A percentile compares a stretch with the other conserved stretches of the same genome.
Evolutionary conservation across 352 stramenopile species (phyloP).

Genomic region (Phytophthora ohioensis): DNA sequence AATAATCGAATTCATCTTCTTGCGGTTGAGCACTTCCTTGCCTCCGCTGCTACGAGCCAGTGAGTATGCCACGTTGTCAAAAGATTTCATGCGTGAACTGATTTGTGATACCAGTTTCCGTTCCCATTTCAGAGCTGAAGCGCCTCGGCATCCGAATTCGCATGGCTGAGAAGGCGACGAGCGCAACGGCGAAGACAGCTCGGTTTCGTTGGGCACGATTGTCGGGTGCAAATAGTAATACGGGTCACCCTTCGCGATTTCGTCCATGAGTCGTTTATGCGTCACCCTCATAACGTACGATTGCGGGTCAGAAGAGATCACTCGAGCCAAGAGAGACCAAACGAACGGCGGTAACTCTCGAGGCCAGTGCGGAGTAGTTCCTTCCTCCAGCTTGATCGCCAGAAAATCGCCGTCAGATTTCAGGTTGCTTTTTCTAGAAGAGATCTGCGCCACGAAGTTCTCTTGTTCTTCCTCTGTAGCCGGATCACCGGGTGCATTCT

Average conservation of each 20-base stretch:
- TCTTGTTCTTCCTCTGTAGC: constrained; percentile 32
- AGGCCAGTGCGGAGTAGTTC: constrained; percentile 26
- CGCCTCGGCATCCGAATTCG: constrained; percentile 63
- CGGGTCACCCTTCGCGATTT: constrained; percentile 72
- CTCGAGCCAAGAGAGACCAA: constrained; percentile 50
- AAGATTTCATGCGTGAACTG: constrained; percentile 83
- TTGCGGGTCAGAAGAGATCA: constrained; percentile 54
- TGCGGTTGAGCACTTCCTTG: constrained; percentile 72
- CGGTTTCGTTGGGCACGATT: constrained; percentile 20
- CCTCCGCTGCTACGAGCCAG: constrained; percentile 64
- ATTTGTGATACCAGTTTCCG: constrained; percentile 81
- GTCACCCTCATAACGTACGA: constrained; percentile 76
- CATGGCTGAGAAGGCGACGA: constrained; percentile 32
- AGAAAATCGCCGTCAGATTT: constrained; percentile 41
- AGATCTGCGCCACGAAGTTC: constrained; percentile 31
- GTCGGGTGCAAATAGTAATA: constrained; percentile 77
- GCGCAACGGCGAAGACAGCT: constrained; percentile 20
- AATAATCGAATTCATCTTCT: constrained; percentile 88
- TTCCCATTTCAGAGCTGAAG: constrained; percentile 66
- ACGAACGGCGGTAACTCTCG: constrained; percentile 45
- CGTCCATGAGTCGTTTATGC: constrained; percentile 64
- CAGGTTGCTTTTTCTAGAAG: constrained; percentile 30
- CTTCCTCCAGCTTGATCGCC: constrained; percentile 43
- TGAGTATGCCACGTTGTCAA: constrained; percentile 78
- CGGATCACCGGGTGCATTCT: constrained; percentile 17